Conservation (phyloP, 352 stramenopile genomes). For the Discostella stelligera region DNA sequence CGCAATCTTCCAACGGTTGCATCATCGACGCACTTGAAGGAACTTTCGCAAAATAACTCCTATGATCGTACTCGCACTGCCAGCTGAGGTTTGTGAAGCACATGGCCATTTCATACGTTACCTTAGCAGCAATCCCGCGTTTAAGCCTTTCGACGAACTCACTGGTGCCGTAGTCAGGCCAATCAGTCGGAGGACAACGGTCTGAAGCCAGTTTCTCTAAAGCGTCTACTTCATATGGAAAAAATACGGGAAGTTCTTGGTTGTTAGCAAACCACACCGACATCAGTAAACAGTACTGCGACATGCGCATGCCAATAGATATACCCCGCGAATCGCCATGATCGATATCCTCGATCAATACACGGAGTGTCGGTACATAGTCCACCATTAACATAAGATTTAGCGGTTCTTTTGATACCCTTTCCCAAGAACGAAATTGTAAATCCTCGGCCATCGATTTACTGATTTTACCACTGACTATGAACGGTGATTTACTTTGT, state of each 20-base stretch:
- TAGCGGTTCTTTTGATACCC: conserved; percentile 61
- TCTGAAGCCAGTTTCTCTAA: conserved; percentile 49
- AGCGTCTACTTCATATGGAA: conserved; percentile 58
- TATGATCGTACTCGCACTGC: conserved; percentile 52
- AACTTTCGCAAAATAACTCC: conserved; percentile 50
- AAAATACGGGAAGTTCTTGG: conserved; percentile 78
- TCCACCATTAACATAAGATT: conserved; percentile 66
- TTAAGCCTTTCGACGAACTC: conserved; percentile 54
- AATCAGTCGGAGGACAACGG: conserved; percentile 55
- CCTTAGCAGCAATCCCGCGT: conserved; percentile 11
- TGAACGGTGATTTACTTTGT: conserved; percentile 55
- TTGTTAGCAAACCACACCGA: conserved; percentile 82
- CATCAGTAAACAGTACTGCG: conserved; percentile 79
- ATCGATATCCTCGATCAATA: conserved; percentile 63
- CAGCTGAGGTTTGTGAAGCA: conserved; percentile 54
- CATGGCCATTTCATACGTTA: conserved; percentile 52
- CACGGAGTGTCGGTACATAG: conserved; percentile 57
- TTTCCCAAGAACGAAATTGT: conserved; percentile 59
- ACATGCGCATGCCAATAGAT: conserved; percentile 69
- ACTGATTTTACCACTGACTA: conserved; percentile 19
- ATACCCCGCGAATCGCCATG: conserved; percentile 28
- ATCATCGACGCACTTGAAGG: conserved; percentile 48
- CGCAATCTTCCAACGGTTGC: conserved; percentile 11
- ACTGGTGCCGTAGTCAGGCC: conserved; percentile 73
- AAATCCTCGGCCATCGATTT: conserved; percentile 32